Evolutionary conservation across 257 asterid species (phyloP), one percentile per base, ranked within the genome.

Genomic region (Lavandula angustifolia): DNA sequence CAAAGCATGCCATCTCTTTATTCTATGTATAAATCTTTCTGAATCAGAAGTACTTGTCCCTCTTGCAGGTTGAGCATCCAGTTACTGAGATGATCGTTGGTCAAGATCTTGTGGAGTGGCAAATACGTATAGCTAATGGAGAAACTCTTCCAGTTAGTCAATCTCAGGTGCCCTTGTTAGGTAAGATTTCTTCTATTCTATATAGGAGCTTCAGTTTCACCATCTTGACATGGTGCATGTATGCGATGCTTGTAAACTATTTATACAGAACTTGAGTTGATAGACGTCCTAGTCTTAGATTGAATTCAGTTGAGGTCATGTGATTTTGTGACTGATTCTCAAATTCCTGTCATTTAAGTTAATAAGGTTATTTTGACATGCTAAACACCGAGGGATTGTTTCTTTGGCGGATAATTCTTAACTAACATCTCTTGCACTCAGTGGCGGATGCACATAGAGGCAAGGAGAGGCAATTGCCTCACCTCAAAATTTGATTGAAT

Each of bases 101-200:
- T 59, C 97, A 94, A 82, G 99, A 94, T 83, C 97, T 94, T 62
- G 99, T 94, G 74, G 99, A 94, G 79, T 94, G 99, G 99, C 99
- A 94, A 81, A 83, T 94, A 69, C 91, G 91, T 71, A 75, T 94
- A 72, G 96, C 99, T 73, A 87, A 85, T 80, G 99, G 97, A 53
- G 99, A 94, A 75, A 81, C 91, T 72, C 99, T 94, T 77, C 97
- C 96, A 43, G 64, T 94, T 50, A 79, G 70, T 70, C 99, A 94
- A 75, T 68, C 87, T 33, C 76, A 94, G 78, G 96, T 94, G 65
- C 97, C 99, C 41, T 82, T 94, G 74, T 78, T 80, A 72, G 99
- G 99, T 92, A 76, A 71, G 42, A 22, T 38, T 32, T 68, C 64
- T 37, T 55, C 13, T 9, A 32, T 37, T 55, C 13, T 9, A 32